phyloP scores from a whole-genome alignment of 805 yeast genomes.

The Aciculoconidium aculeatum region DNA sequence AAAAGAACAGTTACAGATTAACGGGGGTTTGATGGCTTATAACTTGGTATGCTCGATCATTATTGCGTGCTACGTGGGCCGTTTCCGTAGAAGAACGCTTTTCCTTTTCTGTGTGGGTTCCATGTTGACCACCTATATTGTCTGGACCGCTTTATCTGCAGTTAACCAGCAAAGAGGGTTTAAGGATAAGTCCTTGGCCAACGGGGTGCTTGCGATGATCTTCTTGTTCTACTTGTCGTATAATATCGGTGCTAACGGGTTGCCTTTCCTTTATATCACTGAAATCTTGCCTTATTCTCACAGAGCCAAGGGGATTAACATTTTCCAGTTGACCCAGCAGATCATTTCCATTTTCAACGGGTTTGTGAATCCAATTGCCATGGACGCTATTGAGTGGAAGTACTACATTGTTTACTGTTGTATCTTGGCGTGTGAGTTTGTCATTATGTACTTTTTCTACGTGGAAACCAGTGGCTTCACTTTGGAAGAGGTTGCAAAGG shows the following conservation, averaged over 20 bases:
- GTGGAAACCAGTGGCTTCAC: constrained; percentile 40
- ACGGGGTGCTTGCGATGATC: constrained; percentile 47
- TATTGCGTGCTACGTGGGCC: constrained; percentile 14
- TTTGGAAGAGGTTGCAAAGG: constrained; percentile 38
- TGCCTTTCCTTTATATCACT: constrained; percentile 41
- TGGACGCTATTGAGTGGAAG: constrained; percentile 38
- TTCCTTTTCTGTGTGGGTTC: constrained; percentile 28
- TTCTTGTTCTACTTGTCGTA: constrained; percentile 41
- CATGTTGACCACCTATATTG: constrained; percentile 33
- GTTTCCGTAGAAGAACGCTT: constrained; percentile 30
- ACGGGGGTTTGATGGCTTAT: constrained; percentile 46
- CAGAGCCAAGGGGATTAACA: constrained; percentile 37
- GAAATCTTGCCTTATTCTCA: constrained; percentile 34
- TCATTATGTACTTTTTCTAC: constrained; percentile 26
- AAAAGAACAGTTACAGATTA: constrained; percentile 41
- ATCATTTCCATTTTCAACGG: constrained; percentile 18
- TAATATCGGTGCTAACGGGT: constrained; percentile 39
- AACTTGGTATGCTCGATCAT: constrained; percentile 30
- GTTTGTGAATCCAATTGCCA: constrained; percentile 26
- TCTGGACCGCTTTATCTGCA: constrained; percentile 44
- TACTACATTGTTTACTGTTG: constrained; percentile 38
- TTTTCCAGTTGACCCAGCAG: constrained; percentile 19
- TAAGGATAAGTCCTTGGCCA: constrained; percentile 33
- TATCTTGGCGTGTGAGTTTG: constrained; percentile 22
- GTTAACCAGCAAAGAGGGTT: constrained; percentile 37